Percentiles rank a stretch among this genome's conserved stretches.
Evolutionary conservation across 176 grass and related monocot species (phyloP).

Genomic region (Metroxylon sagu): DNA sequence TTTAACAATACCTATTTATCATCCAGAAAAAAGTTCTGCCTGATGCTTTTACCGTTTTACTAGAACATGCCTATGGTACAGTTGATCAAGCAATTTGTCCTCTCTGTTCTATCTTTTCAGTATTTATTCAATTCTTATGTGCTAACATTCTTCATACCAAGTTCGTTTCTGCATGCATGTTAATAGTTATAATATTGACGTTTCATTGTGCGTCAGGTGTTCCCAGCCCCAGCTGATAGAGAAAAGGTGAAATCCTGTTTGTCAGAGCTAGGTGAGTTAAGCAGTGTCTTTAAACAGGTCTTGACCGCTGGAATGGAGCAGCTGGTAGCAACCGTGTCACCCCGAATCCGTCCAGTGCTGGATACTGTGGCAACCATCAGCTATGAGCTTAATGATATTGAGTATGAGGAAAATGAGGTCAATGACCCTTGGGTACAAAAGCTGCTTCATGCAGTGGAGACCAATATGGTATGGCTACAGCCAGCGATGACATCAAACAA

Average conservation of each 20-base stretch:
- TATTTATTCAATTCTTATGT: too few species aligned
- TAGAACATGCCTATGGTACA: too few species aligned
- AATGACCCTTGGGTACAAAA: constrained; percentile 92
- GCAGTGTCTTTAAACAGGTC: constrained; percentile 62
- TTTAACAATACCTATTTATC: too few species aligned
- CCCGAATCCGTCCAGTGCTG: constrained; percentile 64
- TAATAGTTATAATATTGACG: too few species aligned
- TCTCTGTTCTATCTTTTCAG: too few species aligned
- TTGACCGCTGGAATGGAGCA: constrained; percentile 77
- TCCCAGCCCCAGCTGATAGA: constrained; percentile 61
- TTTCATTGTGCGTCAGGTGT: constrained; percentile 39
- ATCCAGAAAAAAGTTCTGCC: too few species aligned
- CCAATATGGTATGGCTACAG: constrained; percentile 72
- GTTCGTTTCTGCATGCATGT: too few species aligned
- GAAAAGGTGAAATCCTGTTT: constrained; percentile 95
- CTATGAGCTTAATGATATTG: constrained; percentile 71
- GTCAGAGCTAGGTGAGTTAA: constrained; percentile 75
- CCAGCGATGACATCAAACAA: constrained; percentile 76
- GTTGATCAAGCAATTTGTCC: too few species aligned
- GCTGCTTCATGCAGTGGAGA: constrained; percentile 69
- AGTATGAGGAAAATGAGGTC: constrained; percentile 86
- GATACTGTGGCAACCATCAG: constrained; percentile 77
- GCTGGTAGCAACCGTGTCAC: constrained; percentile 54
- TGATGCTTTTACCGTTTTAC: too few species aligned
- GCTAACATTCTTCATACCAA: too few species aligned